These are phyloP conservation scores for Miscanthus lutarioriparius DNA, from an alignment of 176 grass and related monocot species.

Conservation along the genomic window DNA sequence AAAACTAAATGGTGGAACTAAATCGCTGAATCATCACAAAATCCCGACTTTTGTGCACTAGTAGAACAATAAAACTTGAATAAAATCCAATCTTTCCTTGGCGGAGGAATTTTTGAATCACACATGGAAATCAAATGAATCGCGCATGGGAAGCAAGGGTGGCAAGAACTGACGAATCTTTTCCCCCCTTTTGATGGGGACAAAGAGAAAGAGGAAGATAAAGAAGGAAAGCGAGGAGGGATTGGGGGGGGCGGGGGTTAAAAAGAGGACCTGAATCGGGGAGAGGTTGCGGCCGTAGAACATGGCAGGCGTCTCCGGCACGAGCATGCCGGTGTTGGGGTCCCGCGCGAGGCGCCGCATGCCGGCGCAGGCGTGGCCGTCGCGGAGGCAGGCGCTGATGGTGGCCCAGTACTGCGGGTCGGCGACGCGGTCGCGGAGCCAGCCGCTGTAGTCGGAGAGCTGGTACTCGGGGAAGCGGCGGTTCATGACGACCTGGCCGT, in stretches of 20 bases:
- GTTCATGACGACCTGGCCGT: conserved; percentile 81
- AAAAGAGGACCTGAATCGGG: conserved; percentile 65
- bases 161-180: conserved; percentile 13
- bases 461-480: conserved; percentile 83
- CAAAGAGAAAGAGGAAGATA: background rate
- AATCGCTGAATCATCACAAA: background rate
- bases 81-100: conserved; percentile 6
- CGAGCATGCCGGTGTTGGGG: conserved; percentile 60
- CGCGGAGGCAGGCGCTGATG: conserved; percentile 71
- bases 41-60: background rate
- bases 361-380: conserved; percentile 51
- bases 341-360: conserved; percentile 47
- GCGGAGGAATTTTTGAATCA: background rate
- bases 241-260: background rate
- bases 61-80: background rate
- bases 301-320: conserved; percentile 36
- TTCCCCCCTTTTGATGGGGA: background rate
- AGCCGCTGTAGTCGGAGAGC: conserved; percentile 79
- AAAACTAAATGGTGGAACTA: background rate
- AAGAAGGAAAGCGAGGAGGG: background rate
- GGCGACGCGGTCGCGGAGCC: conserved; percentile 68
- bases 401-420: conserved; percentile 74
- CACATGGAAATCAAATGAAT: background rate
- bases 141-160: conserved; percentile 15
- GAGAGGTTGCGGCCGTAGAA: conserved; percentile 79